Base-by-base conservation (phyloP, 768 basidiomycete genomes). In the Lentinula guzmanii region DNA sequence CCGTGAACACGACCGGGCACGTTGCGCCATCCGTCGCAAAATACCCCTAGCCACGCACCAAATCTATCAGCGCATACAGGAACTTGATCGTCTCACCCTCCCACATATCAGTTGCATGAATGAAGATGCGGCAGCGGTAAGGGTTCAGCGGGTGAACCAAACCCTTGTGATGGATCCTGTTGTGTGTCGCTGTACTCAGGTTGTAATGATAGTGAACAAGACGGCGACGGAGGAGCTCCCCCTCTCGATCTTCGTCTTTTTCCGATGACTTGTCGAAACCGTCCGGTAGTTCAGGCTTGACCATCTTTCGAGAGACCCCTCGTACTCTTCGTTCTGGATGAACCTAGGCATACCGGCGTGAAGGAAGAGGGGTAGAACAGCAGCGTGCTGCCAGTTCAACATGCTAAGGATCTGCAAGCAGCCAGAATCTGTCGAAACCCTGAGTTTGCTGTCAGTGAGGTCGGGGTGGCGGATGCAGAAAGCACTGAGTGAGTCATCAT, bases 391-490 rank as follows among this genome's bases (percentile, higher is more conserved):
- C 72, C 72, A 74, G 67, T 74, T 72, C 43, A 74, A 51, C 63
- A 73, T 18, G 63, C 67, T 62, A 39, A 65, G 18, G 52, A 69
- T 62, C 16, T 61, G 60, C 58, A 64, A 63, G 62, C 52, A 37
- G 61, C 45, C 33, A 33, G 64, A 61, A 53, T 63, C 61, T 18
- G 34, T 65, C 50, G 69, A 71, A 28, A 73, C 70, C 46, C 53
- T 65, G 60, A 73, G 46, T 62, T 74, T 73, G 66, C 59, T 66
- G 16, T 52, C 43, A 42, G 62, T 48, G 62, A 71, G 67, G 64
- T 73, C 70, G 33, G 71, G 68, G 61, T 72, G 72, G 62, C 72
- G 70, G 63, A 74, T 70, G 62, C 67, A 62, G 69, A 73, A 74
- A 61, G 55, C 31, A 60, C 61, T 61, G 58, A 71, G 63, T 60